A percentile compares a stretch with the other conserved stretches of the same genome.
These are phyloP conservation scores for Saccharomycopsis fodiens DNA, from an alignment of 805 yeast species.

Conservation along the genomic window DNA sequence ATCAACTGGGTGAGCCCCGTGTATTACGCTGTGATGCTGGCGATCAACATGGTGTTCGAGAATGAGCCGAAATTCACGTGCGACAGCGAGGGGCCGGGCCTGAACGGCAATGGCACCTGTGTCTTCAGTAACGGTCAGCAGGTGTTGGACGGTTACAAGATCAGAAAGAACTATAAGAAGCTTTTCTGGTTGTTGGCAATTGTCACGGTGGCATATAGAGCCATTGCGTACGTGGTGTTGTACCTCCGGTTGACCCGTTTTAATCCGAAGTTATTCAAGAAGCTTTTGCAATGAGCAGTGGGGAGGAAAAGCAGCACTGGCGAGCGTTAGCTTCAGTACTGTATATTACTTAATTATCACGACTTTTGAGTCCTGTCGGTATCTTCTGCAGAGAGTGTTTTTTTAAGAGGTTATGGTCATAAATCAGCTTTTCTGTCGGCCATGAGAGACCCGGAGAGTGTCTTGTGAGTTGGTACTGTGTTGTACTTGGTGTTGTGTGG, in stretches of 20 bases:
- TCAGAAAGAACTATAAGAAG: slow-evolving; percentile 30
- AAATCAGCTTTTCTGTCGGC: too few relatives aligned
- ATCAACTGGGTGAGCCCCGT: slow-evolving; percentile 73
- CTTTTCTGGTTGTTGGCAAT: slow-evolving; percentile 18
- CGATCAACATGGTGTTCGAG: slow-evolving; percentile 54
- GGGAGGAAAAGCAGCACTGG: too few relatives aligned
- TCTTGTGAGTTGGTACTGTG: too few relatives aligned
- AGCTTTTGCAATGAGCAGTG: background rate
- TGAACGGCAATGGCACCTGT: slow-evolving; percentile 35
- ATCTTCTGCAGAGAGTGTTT: too few relatives aligned
- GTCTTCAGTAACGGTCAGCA: slow-evolving; percentile 44
- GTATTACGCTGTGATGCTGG: slow-evolving; percentile 57
- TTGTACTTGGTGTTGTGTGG: too few relatives aligned
- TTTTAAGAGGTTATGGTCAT: too few relatives aligned
- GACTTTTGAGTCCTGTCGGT: too few relatives aligned
- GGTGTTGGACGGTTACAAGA: slow-evolving; percentile 45
- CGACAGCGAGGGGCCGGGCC: slow-evolving; percentile 21
- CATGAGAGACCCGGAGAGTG: too few relatives aligned
- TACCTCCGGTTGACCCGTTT: slow-evolving; percentile 9
- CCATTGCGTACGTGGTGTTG: slow-evolving; percentile 11
- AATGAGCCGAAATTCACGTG: slow-evolving; percentile 45
- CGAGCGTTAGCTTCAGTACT: too few relatives aligned
- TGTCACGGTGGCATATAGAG: slow-evolving; percentile 13
- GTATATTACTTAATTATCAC: too few relatives aligned
- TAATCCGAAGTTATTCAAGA: background rate